Evolutionary conservation across 192 early-diverging fungal species (phyloP), one percentile per base, ranked within the genome.

Genomic region (Entomortierella beljakovae): DNA sequence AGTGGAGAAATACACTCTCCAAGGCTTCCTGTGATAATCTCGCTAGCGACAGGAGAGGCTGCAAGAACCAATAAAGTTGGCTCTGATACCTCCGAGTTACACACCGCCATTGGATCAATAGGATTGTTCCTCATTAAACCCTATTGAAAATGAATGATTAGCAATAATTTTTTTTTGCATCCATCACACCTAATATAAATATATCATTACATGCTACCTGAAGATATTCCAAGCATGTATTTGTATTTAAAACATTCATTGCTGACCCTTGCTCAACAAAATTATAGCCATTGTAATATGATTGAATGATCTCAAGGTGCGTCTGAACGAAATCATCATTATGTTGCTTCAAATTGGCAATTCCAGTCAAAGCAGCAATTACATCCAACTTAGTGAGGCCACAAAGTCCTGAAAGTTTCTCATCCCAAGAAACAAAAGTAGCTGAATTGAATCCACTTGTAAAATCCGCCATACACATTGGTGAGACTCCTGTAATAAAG

Each of bases 401-500:
- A 57, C 76, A 80, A 50, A 80, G 55, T 20, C 67, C 61, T 46
- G 50, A 46, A 3, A 46, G 43, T 15, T 46, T 20, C 43, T 15
- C 2, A 15, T 20, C 15, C 59, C 59, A 64, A 35, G 77, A 60
- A 5, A 71, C 68, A 59, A 71, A 60, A 33, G 69, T 65, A 38
- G 63, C 69, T 26, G 71, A 49, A 61, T 80, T 80, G 52, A 80
- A 80, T 16, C 77, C 77, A 50, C 69, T 71, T 18, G 77, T 80
- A 61, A 32, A 1, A 42, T 80, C 69, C 32, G 69, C 69, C 77
- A 80, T 57, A n/a, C 63, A 80, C 22, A 71, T 62, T 20, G 77
- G 77, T 42, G 55, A 80, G 46, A 80, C 77, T 31, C 77, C 68
- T 50, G 69, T 80, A 50, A 80, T 80, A 32, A 71, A 80, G 52